A percentile compares a stretch with the other conserved stretches of the same genome.
These are phyloP conservation scores for Silene latifolia DNA, from an alignment of 148 eudicot species.

Conservation along the genomic window DNA sequence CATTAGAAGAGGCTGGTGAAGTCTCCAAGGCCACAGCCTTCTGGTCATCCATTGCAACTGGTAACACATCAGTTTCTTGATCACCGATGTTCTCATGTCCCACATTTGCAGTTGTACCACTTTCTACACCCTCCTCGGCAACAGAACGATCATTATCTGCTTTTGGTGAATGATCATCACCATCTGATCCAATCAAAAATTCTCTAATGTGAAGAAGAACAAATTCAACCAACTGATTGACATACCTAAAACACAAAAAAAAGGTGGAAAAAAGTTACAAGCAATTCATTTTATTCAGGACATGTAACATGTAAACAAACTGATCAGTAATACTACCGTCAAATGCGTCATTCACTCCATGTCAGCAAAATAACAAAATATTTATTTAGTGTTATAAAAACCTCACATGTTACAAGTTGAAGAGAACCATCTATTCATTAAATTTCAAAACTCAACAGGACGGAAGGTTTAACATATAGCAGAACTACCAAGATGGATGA, in stretches of 20 bases:
- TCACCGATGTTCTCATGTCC: constrained; percentile 26
- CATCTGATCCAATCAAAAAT: constrained; percentile 38
- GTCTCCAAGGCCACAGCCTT: constrained; percentile 28
- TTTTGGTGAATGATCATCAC: constrained; percentile 46
- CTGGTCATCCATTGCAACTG: constrained; percentile 25
- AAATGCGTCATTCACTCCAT: constrained; percentile 7
- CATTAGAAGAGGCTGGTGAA: constrained; percentile 35
- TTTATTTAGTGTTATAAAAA: neutral
- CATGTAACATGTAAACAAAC: neutral
- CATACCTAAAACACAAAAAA: constrained; percentile 48
- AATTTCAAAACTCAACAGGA: neutral
- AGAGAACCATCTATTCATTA: neutral
- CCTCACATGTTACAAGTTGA: neutral
- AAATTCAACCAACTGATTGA: constrained; percentile 83
- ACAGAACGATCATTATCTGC: constrained; percentile 32
- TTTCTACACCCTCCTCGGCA: constrained; percentile 29
- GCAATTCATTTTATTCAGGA: neutral
- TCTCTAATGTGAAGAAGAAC: constrained; percentile 54
- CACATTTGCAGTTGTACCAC: constrained; percentile 27
- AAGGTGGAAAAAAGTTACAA: neutral
- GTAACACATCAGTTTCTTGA: constrained; percentile 33
- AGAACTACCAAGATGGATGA: neutral
- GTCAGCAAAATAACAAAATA: neutral
- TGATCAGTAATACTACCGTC: neutral
- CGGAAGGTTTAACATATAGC: neutral